A percentile compares a stretch with the other conserved stretches of the same genome.
phyloP scores from a whole-genome alignment of 1,139 yeast genomes.

The Yamadazyma diddensiae region DNA sequence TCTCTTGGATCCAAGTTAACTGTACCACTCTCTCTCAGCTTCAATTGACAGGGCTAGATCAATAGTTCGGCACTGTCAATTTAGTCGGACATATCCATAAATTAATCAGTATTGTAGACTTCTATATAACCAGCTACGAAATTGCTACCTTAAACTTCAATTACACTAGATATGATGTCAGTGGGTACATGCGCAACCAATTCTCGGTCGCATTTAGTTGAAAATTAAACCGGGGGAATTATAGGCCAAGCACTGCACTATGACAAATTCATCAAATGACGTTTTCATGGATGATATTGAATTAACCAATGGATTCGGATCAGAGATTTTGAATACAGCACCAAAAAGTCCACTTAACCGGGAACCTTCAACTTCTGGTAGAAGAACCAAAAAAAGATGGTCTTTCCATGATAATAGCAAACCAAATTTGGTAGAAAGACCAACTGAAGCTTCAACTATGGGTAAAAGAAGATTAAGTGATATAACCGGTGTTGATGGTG shows the following conservation, averaged over 20 bases:
- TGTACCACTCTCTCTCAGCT: too few relatives aligned
- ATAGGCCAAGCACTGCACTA: conserved; percentile 16
- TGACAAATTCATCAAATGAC: conserved; percentile 6
- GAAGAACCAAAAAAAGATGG: conserved; percentile 43
- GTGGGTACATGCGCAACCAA: too few relatives aligned
- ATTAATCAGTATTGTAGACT: too few relatives aligned
- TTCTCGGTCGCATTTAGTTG: conserved; percentile 1
- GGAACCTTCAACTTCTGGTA: conserved; percentile 20
- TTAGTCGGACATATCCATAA: too few relatives aligned
- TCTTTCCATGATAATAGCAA: conserved; percentile 38
- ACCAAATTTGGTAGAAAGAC: conserved; percentile 37
- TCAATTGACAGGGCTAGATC: too few relatives aligned
- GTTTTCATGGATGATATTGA: conserved; percentile 21
- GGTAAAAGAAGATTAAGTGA: conserved; percentile 43
- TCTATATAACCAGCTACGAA: too few relatives aligned
- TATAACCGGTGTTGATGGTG: conserved; percentile 48
- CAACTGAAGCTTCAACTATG: conserved; percentile 22
- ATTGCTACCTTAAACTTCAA: too few relatives aligned
- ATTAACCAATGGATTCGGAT: conserved; percentile 39
- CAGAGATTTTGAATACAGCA: conserved; percentile 25
- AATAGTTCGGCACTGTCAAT: too few relatives aligned
- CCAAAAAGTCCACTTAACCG: conserved; percentile 12
- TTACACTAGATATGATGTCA: too few relatives aligned
- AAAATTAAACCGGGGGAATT: conserved; percentile 4
- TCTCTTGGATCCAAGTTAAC: too few relatives aligned